phyloP scores from a whole-genome alignment of 805 yeast species.

The Nakazawaea anatomiae region DNA sequence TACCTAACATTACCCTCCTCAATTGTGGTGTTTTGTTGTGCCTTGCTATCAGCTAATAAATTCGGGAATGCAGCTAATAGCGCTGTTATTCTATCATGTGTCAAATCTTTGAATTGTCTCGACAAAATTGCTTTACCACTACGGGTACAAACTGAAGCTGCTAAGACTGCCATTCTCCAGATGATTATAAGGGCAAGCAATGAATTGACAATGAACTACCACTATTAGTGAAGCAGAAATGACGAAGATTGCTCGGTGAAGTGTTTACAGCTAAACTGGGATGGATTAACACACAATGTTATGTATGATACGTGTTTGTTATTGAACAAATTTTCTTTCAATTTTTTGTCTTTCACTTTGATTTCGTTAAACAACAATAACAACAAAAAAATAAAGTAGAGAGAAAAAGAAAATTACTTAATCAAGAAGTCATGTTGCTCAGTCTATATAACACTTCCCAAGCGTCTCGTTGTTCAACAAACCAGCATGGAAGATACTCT shows the following conservation, averaged over 20 bases:
- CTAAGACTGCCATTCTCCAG: constrained; percentile 63
- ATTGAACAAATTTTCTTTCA: neutral
- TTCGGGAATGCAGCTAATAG: constrained; percentile 82
- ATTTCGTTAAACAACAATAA: neutral
- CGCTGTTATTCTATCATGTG: constrained; percentile 80
- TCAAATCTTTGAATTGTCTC: constrained; percentile 83
- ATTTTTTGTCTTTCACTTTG: neutral
- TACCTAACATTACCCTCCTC: constrained; percentile 91
- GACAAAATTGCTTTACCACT: constrained; percentile 90
- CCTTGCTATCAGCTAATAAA: constrained; percentile 58
- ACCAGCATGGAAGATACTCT: constrained; percentile 70
- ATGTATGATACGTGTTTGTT: no score
- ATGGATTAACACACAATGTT: no score
- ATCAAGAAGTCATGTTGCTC: constrained; percentile 17
- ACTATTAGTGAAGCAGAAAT: no score
- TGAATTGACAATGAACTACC: no score
- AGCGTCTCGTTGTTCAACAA: constrained; percentile 49
- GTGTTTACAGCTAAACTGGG: no score
- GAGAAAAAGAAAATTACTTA: neutral
- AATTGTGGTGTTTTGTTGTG: constrained; percentile 85
- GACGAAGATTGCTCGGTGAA: no score
- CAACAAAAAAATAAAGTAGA: neutral
- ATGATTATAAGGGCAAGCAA: no score
- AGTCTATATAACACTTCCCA: constrained; percentile 44
- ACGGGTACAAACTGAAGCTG: constrained; percentile 91